phyloP scores from a whole-genome alignment of 2,329 filamentous ascomycete species.

The Aspergillus fumigatus region DNA sequence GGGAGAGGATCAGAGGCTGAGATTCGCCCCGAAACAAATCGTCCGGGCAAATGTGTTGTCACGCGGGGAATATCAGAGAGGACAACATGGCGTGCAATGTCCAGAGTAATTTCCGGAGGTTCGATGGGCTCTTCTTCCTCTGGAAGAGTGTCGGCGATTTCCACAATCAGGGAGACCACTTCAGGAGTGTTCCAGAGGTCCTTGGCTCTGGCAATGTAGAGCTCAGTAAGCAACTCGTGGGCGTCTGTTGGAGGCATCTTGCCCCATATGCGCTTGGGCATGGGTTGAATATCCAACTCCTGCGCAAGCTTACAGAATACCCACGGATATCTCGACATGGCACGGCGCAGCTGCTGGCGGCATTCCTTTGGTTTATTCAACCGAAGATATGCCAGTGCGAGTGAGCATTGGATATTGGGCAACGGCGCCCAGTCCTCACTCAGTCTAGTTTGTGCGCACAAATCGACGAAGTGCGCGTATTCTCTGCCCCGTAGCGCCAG shows the following conservation, averaged over 20 bases:
- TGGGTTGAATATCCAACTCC: conserved; percentile 68
- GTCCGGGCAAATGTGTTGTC: conserved; percentile 63
- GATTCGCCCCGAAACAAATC: conserved; percentile 59
- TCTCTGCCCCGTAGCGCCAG: conserved; percentile 78
- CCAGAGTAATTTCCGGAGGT: conserved; percentile 44
- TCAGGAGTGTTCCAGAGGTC: conserved; percentile 82
- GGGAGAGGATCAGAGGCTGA: conserved; percentile 81
- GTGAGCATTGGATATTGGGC: conserved; percentile 69
- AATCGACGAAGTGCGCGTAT: conserved; percentile 67
- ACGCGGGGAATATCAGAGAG: conserved; percentile 70
- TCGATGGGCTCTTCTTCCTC: conserved; percentile 41
- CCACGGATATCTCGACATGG: conserved; percentile 76
- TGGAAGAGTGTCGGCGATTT: conserved; percentile 58
- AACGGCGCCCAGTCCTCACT: conserved; percentile 51
- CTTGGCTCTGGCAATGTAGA: conserved; percentile 73
- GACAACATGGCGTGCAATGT: conserved; percentile 71
- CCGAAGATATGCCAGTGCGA: conserved; percentile 71
- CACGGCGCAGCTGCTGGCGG: conserved; percentile 58
- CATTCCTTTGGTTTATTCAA: conserved; percentile 63
- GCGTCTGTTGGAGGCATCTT: conserved; percentile 61
- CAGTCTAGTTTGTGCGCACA: conserved; percentile 53
- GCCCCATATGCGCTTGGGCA: conserved; percentile 81
- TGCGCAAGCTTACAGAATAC: conserved; percentile 75
- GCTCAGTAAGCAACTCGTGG: conserved; percentile 65
- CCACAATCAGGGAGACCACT: conserved; percentile 62